These are phyloP conservation scores for Clonostachys rhizophaga DNA, from an alignment of 2,329 filamentous ascomycete species.

Conservation along the genomic window DNA sequence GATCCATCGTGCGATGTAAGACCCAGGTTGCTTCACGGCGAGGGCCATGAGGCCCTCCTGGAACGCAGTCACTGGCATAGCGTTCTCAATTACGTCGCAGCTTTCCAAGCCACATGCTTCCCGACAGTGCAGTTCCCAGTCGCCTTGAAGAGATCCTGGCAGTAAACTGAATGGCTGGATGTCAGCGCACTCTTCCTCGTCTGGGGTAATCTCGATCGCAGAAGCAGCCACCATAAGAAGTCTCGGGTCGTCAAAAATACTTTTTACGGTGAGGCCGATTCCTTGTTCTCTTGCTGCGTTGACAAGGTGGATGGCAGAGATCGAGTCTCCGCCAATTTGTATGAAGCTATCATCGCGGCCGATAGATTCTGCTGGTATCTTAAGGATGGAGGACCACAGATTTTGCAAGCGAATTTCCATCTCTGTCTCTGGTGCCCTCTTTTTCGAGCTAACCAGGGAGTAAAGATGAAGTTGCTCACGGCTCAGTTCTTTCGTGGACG, in stretches of 20 bases:
- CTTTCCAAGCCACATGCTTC: too few species aligned
- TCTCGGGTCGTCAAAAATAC: conserved; percentile 39
- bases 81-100: conserved; percentile 12
- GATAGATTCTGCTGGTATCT: not conserved
- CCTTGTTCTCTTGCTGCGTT: not conserved
- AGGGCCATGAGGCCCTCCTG: conserved; percentile 28
- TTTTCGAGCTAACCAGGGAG: not conserved
- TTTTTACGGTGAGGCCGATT: conserved; percentile 23
- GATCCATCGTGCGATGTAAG: conserved; percentile 22
- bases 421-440: conserved; percentile 5
- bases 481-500: not conserved
- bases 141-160: not conserved
- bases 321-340: conserved; percentile 8
- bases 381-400: conserved; percentile 1
- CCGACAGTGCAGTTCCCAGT: too few species aligned
- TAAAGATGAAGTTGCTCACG: not conserved
- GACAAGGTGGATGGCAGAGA: conserved; percentile 7
- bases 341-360: conserved; percentile 5
- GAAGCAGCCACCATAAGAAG: not conserved
- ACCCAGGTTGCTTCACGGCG: conserved; percentile 16
- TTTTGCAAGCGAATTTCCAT: not conserved
- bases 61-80: conserved; percentile 26
- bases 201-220: not conserved
- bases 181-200: not conserved
- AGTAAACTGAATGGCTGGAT: conserved; percentile 1